A percentile compares a stretch with the other conserved stretches of the same genome.
Evolutionary conservation across 768 basidiomycete genomes (phyloP).

Genomic region (Mycena indigotica): DNA sequence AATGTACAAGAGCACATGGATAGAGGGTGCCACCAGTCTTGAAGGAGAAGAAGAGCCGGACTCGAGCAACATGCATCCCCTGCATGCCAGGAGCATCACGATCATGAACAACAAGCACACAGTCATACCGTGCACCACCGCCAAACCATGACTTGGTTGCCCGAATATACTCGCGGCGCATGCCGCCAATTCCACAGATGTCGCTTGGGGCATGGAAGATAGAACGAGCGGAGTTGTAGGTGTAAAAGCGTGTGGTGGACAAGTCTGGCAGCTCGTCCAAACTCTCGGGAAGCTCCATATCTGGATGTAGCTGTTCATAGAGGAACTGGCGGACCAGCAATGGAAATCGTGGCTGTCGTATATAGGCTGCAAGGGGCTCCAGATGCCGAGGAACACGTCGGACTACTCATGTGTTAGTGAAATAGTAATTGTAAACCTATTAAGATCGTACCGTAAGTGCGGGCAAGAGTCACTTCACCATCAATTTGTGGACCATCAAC

Average conservation of each 20-base stretch:
- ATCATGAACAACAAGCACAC: conserved; percentile 28
- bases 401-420: neutral
- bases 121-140: conserved; percentile 31
- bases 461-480: conserved; percentile 9
- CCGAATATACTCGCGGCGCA: conserved; percentile 33
- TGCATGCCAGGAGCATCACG: conserved; percentile 23
- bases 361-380: conserved; percentile 4
- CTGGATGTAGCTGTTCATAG: conserved; percentile 17
- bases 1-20: conserved; percentile 30
- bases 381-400: conserved; percentile 11
- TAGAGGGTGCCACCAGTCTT: conserved; percentile 13
- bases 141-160: conserved; percentile 32
- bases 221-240: conserved; percentile 34
- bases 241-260: conserved; percentile 22
- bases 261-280: conserved; percentile 18
- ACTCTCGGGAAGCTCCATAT: conserved; percentile 8
- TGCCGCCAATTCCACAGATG: conserved; percentile 30
- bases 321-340: conserved; percentile 20
- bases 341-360: conserved; percentile 13
- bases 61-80: conserved; percentile 27
- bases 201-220: conserved; percentile 40
- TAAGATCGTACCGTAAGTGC: neutral
- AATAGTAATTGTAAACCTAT: neutral
- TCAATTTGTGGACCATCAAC: neutral
- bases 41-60: conserved; percentile 31